A percentile compares a stretch with the other conserved stretches of the same genome.
Evolutionary conservation across 2,329 filamentous ascomycete genomes (phyloP).

Genomic region (Fusarium continuum): DNA sequence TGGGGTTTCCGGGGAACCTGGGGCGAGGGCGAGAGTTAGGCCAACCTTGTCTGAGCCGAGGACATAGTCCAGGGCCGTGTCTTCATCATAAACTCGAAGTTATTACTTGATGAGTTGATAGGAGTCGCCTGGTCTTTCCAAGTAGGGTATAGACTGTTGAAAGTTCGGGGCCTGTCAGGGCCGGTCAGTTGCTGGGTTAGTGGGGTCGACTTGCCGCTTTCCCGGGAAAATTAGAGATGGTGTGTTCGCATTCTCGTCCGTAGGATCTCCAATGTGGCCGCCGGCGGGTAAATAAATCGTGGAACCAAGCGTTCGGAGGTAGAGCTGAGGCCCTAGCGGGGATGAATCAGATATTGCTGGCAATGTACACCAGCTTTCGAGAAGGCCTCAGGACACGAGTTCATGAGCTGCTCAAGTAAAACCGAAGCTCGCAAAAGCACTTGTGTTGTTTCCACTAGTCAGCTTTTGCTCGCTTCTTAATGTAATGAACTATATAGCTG

Average conservation of each 20-base stretch:
- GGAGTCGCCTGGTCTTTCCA: constrained; percentile 18
- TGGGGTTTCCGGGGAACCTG: constrained; percentile 27
- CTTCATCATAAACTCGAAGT: not conserved
- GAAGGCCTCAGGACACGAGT: too few relatives aligned
- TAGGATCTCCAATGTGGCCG: not conserved
- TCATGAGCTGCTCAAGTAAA: too few relatives aligned
- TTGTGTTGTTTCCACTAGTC: too few relatives aligned
- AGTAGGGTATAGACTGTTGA: not conserved
- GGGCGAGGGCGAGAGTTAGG: not conserved
- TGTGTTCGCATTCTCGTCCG: not conserved
- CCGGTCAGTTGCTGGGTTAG: constrained; percentile 11
- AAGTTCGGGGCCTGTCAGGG: not conserved
- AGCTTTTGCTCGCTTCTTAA: too few relatives aligned
- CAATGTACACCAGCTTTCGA: too few relatives aligned
- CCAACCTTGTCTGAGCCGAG: not conserved
- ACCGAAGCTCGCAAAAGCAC: too few relatives aligned
- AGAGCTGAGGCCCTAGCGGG: too few relatives aligned
- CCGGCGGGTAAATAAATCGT: not conserved
- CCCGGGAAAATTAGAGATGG: not conserved
- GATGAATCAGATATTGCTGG: too few relatives aligned
- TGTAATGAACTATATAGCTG: too few relatives aligned
- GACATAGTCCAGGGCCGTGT: not conserved
- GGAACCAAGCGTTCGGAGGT: too few relatives aligned
- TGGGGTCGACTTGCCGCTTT: constrained; percentile 10
- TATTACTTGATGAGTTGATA: not conserved